Conservation (phyloP, 2,329 filamentous ascomycete genomes). For the Colletotrichum liriopes region DNA sequence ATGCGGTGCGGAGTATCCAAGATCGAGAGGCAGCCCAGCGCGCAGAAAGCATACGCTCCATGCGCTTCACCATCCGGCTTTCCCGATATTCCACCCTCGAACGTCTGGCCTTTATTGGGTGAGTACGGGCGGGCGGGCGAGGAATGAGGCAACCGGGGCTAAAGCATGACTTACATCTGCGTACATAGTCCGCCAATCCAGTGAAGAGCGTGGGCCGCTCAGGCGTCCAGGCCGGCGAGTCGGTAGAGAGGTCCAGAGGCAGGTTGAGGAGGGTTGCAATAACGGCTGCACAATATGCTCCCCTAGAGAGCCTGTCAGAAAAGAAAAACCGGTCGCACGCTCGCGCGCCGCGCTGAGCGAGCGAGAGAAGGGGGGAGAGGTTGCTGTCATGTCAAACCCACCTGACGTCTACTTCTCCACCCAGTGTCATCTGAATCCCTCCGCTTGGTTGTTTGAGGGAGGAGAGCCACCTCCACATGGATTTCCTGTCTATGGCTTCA, state of each 20-base stretch:
- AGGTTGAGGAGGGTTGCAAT: conserved; percentile 87
- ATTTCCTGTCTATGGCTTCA: conserved; percentile 82
- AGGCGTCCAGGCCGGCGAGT: conserved; percentile 76
- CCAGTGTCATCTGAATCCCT: conserved; percentile 89
- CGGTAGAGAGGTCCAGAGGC: conserved; percentile 82
- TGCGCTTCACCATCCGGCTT: conserved; percentile 92
- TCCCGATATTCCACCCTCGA: conserved; percentile 92
- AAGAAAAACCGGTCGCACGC: not conserved
- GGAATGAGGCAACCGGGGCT: conserved; percentile 30
- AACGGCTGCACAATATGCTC: conserved; percentile 92
- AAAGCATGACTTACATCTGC: conserved; percentile 74
- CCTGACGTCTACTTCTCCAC: conserved; percentile 94
- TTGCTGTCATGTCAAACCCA: conserved; percentile 56
- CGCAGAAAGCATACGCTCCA: conserved; percentile 97
- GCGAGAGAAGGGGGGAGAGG: not conserved
- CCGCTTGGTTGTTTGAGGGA: conserved; percentile 88
- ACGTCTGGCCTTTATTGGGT: conserved; percentile 81
- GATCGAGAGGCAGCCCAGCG: conserved; percentile 89
- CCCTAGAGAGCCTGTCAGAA: conserved; percentile 65
- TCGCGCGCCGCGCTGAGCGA: not conserved
- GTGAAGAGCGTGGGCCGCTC: conserved; percentile 78
- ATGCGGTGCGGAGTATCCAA: conserved; percentile 83
- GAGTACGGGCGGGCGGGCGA: conserved; percentile 3
- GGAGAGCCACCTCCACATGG: conserved; percentile 94
- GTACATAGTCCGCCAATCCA: conserved; percentile 84